Conservation (phyloP, 257 asterid species). For the Solanum tarapatanum region DNA sequence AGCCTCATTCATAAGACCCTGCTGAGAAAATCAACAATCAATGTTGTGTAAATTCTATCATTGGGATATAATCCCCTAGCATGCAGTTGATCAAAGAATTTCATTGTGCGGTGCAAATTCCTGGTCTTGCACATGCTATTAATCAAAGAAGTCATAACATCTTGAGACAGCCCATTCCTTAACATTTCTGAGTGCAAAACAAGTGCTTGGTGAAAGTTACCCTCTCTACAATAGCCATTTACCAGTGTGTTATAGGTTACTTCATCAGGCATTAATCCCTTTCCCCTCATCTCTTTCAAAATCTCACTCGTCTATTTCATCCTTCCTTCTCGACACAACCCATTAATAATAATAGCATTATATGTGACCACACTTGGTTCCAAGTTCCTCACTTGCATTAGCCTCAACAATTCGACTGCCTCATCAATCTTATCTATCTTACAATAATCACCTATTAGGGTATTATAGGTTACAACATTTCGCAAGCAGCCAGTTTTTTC, state of each 20-base stretch:
- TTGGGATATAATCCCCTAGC: constrained; percentile 60
- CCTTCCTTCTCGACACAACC: constrained; percentile 67
- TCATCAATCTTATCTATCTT: constrained; percentile 33
- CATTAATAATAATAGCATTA: constrained; percentile 48
- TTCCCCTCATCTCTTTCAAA: constrained; percentile 47
- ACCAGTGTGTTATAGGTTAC: constrained; percentile 73
- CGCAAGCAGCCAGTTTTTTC: constrained; percentile 54
- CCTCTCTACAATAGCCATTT: constrained; percentile 67
- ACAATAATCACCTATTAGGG: constrained; percentile 53
- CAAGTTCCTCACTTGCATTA: constrained; percentile 47
- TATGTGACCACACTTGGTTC: constrained; percentile 64
- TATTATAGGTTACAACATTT: constrained; percentile 67
- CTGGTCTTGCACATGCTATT: constrained; percentile 55
- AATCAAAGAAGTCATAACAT: constrained; percentile 73
- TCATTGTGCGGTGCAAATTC: constrained; percentile 59
- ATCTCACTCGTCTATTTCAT: constrained; percentile 45
- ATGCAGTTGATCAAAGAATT: constrained; percentile 57
- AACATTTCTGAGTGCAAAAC: constrained; percentile 66
- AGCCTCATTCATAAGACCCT: constrained; percentile 73
- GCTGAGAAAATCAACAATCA: constrained; percentile 73
- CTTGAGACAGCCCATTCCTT: constrained; percentile 65
- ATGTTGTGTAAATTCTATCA: constrained; percentile 73
- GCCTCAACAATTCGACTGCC: constrained; percentile 28
- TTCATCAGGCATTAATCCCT: constrained; percentile 60
- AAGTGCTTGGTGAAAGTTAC: constrained; percentile 74